phyloP scores from a whole-genome alignment of 2,329 filamentous ascomycete genomes.

The Xylariales sp. region DNA sequence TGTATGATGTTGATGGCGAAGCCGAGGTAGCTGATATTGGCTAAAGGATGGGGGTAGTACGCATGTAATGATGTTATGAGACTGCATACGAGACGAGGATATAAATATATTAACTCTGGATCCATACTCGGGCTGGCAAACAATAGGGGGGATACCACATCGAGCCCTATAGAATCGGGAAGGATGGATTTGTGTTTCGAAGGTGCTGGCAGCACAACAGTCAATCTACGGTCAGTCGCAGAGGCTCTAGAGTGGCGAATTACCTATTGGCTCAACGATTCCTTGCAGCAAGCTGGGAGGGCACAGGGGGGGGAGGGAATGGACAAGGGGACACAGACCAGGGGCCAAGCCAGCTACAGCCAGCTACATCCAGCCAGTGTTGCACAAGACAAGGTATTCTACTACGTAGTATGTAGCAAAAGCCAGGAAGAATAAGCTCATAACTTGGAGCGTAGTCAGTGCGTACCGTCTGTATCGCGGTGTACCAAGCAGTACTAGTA shows the following conservation, averaged over 20 bases:
- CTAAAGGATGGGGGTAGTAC: slow-evolving; percentile 19
- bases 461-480: not conserved
- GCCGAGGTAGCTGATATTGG: not conserved
- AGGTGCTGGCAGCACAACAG: slow-evolving; percentile 13
- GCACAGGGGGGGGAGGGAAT: slow-evolving; percentile 2
- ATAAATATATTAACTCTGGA: slow-evolving; percentile 20
- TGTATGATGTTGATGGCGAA: slow-evolving; percentile 12
- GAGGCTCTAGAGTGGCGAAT: slow-evolving; percentile 9
- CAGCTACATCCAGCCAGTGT: slow-evolving; percentile 4
- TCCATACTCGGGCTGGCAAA: slow-evolving; percentile 23
- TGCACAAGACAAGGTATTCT: slow-evolving; percentile 3
- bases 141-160: slow-evolving; percentile 8
- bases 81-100: slow-evolving; percentile 21
- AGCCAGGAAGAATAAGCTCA: not conserved
- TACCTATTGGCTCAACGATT: not conserved
- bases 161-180: slow-evolving; percentile 4
- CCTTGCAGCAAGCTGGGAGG: slow-evolving; percentile 15
- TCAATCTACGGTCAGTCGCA: slow-evolving; percentile 16
- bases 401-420: not conserved
- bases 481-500: no score
- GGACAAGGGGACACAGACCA: slow-evolving; percentile 20
- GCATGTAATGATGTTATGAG: slow-evolving; percentile 15
- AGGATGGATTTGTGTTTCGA: slow-evolving; percentile 15
- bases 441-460: not conserved
- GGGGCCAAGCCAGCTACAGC: slow-evolving; percentile 13